These are phyloP conservation scores for Rhododendron vialii DNA, from an alignment of 148 eudicot genomes.

Conservation along the genomic window DNA sequence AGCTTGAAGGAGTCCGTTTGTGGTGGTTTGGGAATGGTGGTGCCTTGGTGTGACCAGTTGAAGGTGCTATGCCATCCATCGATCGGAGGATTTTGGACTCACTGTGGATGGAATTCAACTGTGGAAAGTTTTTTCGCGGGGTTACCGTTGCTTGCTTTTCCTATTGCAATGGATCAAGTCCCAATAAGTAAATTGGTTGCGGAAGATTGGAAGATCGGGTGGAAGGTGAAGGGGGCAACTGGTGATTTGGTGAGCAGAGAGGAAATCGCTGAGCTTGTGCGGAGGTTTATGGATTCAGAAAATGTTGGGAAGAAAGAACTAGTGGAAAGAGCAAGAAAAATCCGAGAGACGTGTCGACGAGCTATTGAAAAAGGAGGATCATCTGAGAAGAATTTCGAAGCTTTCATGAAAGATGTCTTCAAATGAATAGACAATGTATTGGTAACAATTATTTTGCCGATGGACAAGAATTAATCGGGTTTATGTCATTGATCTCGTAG, in stretches of 20 bases:
- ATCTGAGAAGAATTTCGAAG: not conserved
- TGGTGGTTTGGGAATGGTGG: conserved; percentile 12
- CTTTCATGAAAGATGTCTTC: conserved; percentile 8
- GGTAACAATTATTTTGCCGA: not conserved
- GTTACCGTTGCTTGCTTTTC: conserved; percentile 33
- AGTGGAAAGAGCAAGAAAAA: conserved; percentile 3
- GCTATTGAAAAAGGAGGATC: conserved; percentile 28
- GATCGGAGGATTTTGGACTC: conserved; percentile 37
- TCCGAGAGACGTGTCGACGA: conserved; percentile 6
- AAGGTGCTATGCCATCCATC: conserved; percentile 31
- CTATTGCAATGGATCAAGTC: conserved; percentile 25
- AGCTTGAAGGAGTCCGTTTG: not conserved
- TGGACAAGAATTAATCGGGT: not conserved
- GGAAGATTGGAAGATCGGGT: conserved; percentile 42
- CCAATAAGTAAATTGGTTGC: conserved; percentile 27
- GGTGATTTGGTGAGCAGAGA: conserved; percentile 24
- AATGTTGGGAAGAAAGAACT: conserved; percentile 23
- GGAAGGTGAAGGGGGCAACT: conserved; percentile 20
- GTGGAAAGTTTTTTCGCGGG: conserved; percentile 28
- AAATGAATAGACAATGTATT: not conserved
- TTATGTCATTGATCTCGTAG: not conserved
- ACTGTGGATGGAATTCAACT: conserved; percentile 42
- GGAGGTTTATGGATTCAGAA: conserved; percentile 33
- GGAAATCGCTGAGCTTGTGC: conserved; percentile 14
- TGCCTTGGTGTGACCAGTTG: conserved; percentile 48